These are phyloP conservation scores for Vigna unguiculata DNA, from an alignment of 306 rosid species.

Conservation along the genomic window DNA sequence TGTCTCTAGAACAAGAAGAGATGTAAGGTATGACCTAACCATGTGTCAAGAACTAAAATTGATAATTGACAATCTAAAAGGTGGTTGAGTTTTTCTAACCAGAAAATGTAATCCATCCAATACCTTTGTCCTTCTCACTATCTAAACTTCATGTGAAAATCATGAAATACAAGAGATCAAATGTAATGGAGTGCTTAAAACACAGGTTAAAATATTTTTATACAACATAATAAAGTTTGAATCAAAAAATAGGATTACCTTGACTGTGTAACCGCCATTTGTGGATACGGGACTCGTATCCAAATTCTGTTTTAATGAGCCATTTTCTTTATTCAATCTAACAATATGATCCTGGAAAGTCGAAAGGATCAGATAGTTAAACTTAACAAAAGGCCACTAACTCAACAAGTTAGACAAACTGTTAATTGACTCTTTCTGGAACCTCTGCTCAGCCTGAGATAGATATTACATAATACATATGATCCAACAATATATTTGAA, in stretches of 20 bases:
- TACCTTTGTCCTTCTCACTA: slow-evolving; percentile 7
- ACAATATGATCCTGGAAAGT: slow-evolving; percentile 73
- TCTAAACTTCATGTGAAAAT: slow-evolving; percentile 27
- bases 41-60: slow-evolving; percentile 3
- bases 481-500: slow-evolving; percentile 23
- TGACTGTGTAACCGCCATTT: slow-evolving; percentile 56
- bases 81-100: slow-evolving; percentile 27
- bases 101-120: slow-evolving; percentile 11
- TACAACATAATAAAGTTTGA: slow-evolving; percentile 33
- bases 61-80: slow-evolving; percentile 13
- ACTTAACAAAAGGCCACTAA: slow-evolving; percentile 32
- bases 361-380: slow-evolving; percentile 37
- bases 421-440: background rate
- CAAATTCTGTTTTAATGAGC: slow-evolving; percentile 75
- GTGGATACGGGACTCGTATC: slow-evolving; percentile 63
- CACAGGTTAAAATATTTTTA: background rate
- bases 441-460: slow-evolving; percentile 21
- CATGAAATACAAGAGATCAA: slow-evolving; percentile 23
- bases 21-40: slow-evolving; percentile 5
- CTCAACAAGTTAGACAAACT: slow-evolving; percentile 13
- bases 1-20: background rate
- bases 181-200: background rate
- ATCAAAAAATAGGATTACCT: slow-evolving; percentile 53
- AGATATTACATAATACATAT: background rate
- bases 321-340: slow-evolving; percentile 83